Conservation (phyloP, 805 yeast genomes). For the Kockiozyma suomiensis region DNA sequence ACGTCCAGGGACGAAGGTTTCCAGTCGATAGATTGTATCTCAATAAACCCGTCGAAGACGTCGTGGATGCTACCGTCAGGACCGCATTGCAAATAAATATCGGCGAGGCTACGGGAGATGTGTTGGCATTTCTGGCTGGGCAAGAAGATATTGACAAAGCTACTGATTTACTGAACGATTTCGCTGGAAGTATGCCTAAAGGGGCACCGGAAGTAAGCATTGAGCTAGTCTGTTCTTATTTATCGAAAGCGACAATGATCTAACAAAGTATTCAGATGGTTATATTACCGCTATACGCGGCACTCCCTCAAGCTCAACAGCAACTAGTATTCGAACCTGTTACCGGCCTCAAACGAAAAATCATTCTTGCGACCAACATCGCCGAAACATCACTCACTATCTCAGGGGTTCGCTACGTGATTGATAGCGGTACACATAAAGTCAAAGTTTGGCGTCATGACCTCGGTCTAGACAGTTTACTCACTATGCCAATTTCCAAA, state of each 20-base stretch:
- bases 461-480: constrained; percentile 74
- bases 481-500: constrained; percentile 89
- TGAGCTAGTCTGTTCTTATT: neutral
- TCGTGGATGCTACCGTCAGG: constrained; percentile 76
- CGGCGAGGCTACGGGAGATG: constrained; percentile 83
- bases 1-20: constrained; percentile 86
- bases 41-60: constrained; percentile 68
- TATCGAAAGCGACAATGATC: neutral
- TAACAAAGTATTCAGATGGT: constrained; percentile 49
- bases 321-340: constrained; percentile 72
- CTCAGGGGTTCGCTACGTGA: constrained; percentile 88
- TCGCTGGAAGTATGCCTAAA: constrained; percentile 14
- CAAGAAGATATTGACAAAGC: constrained; percentile 96
- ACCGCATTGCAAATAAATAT: constrained; percentile 77
- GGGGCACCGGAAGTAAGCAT: constrained; percentile 31
- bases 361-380: constrained; percentile 89
- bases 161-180: constrained; percentile 55
- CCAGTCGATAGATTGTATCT: constrained; percentile 77
- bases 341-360: constrained; percentile 71
- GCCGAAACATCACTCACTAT: constrained; percentile 98
- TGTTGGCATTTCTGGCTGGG: constrained; percentile 89
- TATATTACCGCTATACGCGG: constrained; percentile 89
- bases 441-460: constrained; percentile 95
- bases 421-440: constrained; percentile 90
- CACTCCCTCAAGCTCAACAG: constrained; percentile 84